A percentile compares a stretch with the other conserved stretches of the same genome.
phyloP scores from a whole-genome alignment of 176 grass and related monocot species.

The Poa pratensis region DNA sequence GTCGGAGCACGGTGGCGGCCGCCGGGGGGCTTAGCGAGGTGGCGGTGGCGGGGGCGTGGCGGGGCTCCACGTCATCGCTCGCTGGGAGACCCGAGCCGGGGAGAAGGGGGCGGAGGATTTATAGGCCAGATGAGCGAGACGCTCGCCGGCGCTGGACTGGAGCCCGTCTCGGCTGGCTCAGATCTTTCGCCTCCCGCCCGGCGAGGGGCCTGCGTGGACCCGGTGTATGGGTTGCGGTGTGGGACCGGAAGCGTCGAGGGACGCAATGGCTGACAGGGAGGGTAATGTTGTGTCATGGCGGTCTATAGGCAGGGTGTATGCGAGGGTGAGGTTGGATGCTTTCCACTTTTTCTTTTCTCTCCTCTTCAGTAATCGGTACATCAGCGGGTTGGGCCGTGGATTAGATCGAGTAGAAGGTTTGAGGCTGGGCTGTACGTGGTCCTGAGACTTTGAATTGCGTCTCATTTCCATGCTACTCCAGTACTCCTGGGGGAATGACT shows the following conservation, averaged over 20 bases:
- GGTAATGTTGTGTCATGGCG: neutral
- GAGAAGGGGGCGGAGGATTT: neutral
- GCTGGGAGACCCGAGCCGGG: neutral
- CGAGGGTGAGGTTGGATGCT: neutral
- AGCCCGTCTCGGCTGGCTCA: slow-evolving; percentile 47
- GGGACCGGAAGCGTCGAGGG: neutral
- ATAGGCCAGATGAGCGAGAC: slow-evolving; percentile 31
- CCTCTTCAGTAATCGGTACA: neutral
- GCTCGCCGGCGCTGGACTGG: slow-evolving; percentile 49
- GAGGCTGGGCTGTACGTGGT: too few relatives aligned
- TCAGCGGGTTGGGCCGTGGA: neutral
- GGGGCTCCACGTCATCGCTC: slow-evolving; percentile 49
- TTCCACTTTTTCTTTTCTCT: neutral
- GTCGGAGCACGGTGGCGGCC: slow-evolving; percentile 25
- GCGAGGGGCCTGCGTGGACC: slow-evolving; percentile 32
- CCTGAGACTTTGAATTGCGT: too few relatives aligned
- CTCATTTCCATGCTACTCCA: too few relatives aligned
- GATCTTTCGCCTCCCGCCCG: slow-evolving; percentile 61
- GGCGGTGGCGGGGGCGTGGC: slow-evolving; percentile 30
- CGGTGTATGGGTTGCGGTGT: slow-evolving; percentile 26
- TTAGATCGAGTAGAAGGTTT: too few relatives aligned
- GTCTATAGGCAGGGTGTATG: slow-evolving; percentile 32
- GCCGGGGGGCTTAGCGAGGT: slow-evolving; percentile 34
- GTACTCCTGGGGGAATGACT: too few relatives aligned
- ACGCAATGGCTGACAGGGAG: neutral